These are phyloP conservation scores for Endothia cerciana DNA, from an alignment of 2,329 filamentous ascomycete genomes.

Conservation along the genomic window DNA sequence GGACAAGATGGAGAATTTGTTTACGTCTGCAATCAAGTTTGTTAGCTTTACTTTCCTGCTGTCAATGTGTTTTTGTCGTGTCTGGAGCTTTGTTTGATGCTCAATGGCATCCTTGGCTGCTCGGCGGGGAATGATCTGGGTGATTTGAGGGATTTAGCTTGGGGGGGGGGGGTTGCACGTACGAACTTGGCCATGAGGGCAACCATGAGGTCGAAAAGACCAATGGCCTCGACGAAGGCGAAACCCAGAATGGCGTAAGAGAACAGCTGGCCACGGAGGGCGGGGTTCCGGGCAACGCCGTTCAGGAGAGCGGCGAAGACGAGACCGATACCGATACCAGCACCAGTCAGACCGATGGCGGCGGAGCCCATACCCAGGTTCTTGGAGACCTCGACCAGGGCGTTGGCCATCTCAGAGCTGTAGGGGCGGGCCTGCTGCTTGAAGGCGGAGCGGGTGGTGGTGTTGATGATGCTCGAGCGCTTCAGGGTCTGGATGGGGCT, in stretches of 20 bases:
- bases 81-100: background rate
- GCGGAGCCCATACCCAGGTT: conserved; percentile 88
- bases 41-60: conserved; percentile 5
- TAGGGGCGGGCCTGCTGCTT: conserved; percentile 67
- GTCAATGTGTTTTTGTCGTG: background rate
- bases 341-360: conserved; percentile 90
- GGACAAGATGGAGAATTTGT: conserved; percentile 23
- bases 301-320: conserved; percentile 90
- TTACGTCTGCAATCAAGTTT: conserved; percentile 26
- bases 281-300: conserved; percentile 91
- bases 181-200: conserved; percentile 92
- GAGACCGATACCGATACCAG: conserved; percentile 93
- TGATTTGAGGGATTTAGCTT: conserved; percentile 8
- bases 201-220: conserved; percentile 90
- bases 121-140: conserved; percentile 12
- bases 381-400: conserved; percentile 88
- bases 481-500: conserved; percentile 74
- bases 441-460: conserved; percentile 68
- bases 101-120: background rate
- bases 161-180: conserved; percentile 43
- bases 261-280: conserved; percentile 94
- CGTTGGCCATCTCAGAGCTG: conserved; percentile 86
- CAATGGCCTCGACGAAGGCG: conserved; percentile 91
- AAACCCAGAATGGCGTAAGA: conserved; percentile 94
- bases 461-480: conserved; percentile 72